Base-by-base conservation (phyloP, 1,284 basidiomycete species). In the Cutaneotrichosporon mucoides region DNA sequence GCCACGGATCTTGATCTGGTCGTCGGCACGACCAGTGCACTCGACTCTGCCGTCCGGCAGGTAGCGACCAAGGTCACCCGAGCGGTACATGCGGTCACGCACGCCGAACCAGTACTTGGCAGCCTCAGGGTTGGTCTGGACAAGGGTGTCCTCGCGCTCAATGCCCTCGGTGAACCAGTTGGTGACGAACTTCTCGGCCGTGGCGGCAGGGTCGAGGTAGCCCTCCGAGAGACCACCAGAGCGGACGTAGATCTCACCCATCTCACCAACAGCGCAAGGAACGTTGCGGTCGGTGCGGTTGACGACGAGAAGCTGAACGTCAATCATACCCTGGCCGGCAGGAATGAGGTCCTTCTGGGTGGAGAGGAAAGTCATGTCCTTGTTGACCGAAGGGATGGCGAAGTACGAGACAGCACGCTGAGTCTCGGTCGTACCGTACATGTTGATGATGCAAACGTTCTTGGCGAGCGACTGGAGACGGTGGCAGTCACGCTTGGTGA, bases 371-470 rank as follows among this genome's bases (percentile, higher is more conserved):
- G 92, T 93, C 5, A 87, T 83, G 71, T 97, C 92, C 59, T 84
- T 83, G 41, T 87, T 85, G 24, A 97, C 85, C 53, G 89, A 85
- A 2, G 95, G 94, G 66, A 99, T 93, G 41, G 88, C 84, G 77
- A 96, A 98, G 81, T 99, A 99, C 42, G 93, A 97, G 10, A 99
- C 96, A 0, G 96, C 96, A 53, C 96, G 89, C 77, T 99, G 96
- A 4, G 96, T 99, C 79, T 99, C 96, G 33, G 96, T 99, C 8
- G 96, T 99, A 33, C 96, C 96, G 78, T 98, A 99, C 96, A 99
- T 99, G 82, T 99, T 99, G 79, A 99, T 88, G 77, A 99, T 96
- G 52, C 85, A 82, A 11, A 95, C 93, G 70, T 99, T 96, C 38
- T 87, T 81, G 1, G 96, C 96, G 50, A 99, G 87, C 5, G 90